Evolutionary conservation across 768 basidiomycete species (phyloP).

Genomic region (Candolleomyces efflorescens): DNA sequence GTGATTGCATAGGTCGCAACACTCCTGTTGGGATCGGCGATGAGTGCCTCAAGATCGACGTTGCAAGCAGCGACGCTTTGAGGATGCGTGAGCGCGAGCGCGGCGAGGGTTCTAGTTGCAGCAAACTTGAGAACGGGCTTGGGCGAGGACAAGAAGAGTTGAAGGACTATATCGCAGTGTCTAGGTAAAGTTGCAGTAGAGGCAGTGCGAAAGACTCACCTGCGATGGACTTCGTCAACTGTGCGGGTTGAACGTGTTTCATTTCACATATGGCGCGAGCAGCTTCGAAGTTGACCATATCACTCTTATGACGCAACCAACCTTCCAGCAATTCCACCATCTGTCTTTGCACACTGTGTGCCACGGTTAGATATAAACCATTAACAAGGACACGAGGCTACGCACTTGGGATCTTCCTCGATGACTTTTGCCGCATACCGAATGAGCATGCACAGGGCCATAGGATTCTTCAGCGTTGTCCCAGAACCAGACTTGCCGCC

Average conservation of each 20-base stretch:
- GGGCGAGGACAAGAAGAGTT: conserved; percentile 93
- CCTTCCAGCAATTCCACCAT: conserved; percentile 93
- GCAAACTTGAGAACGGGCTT: conserved; percentile 96
- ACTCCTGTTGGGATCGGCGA: conserved; percentile 91
- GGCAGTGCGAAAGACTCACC: conserved; percentile 47
- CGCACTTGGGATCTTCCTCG: conserved; percentile 98
- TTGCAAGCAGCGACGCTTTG: conserved; percentile 88
- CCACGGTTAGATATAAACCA: conserved; percentile 3
- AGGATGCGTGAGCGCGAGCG: conserved; percentile 85
- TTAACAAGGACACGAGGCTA: conserved; percentile 11
- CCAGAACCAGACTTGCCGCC: conserved; percentile 83
- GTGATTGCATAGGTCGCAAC: conserved; percentile 99
- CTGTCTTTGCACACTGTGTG: conserved; percentile 75
- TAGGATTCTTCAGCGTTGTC: conserved; percentile 86
- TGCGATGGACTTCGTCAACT: conserved; percentile 84
- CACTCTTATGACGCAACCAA: conserved; percentile 96
- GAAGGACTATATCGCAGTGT: conserved; percentile 59
- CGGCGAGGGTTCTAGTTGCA: conserved; percentile 90
- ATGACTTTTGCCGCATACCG: conserved; percentile 98
- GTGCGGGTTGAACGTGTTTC: conserved; percentile 72
- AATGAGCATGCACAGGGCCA: conserved; percentile 98
- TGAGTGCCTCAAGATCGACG: conserved; percentile 93
- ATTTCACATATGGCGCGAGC: conserved; percentile 97
- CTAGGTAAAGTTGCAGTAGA: neutral
- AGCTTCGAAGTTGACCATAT: conserved; percentile 99